Conservation (phyloP, 345 rosid species). For the Citrus reticulata region DNA sequence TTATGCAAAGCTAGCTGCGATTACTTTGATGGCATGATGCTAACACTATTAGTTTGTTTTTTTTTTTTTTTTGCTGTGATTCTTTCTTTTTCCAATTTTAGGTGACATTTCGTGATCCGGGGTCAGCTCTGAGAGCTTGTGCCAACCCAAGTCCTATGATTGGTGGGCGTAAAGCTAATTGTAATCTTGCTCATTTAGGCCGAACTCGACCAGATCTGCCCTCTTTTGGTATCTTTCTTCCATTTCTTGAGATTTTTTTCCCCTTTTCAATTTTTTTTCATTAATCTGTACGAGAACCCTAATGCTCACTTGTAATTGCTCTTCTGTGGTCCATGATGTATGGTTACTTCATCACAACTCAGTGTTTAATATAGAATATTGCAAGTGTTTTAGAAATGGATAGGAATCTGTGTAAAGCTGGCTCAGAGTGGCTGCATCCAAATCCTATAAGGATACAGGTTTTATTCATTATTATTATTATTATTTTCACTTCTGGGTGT, state of each 20-base stretch:
- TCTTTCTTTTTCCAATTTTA: background rate
- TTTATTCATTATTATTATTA: too few species aligned
- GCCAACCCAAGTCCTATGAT: slow-evolving; percentile 37
- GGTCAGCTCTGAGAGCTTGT: slow-evolving; percentile 37
- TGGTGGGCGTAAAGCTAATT: slow-evolving; percentile 41
- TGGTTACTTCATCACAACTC: background rate
- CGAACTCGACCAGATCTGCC: slow-evolving; percentile 26
- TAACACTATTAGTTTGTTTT: background rate
- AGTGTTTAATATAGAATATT: background rate
- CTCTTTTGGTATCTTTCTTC: background rate
- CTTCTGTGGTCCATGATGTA: background rate
- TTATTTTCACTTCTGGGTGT: background rate
- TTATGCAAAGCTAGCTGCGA: background rate
- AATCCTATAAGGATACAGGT: background rate
- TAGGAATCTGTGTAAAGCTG: background rate
- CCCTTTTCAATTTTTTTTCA: background rate
- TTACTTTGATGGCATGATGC: background rate
- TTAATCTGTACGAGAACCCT: background rate
- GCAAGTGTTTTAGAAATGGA: background rate
- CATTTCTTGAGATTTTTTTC: background rate
- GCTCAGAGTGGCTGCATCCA: background rate
- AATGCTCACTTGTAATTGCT: background rate
- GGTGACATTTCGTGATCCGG: slow-evolving; percentile 28
- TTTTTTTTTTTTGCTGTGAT: too few species aligned
- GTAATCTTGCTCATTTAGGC: slow-evolving; percentile 38